phyloP scores from a whole-genome alignment of 345 rosid species.

The Anastatica hierochuntica region DNA sequence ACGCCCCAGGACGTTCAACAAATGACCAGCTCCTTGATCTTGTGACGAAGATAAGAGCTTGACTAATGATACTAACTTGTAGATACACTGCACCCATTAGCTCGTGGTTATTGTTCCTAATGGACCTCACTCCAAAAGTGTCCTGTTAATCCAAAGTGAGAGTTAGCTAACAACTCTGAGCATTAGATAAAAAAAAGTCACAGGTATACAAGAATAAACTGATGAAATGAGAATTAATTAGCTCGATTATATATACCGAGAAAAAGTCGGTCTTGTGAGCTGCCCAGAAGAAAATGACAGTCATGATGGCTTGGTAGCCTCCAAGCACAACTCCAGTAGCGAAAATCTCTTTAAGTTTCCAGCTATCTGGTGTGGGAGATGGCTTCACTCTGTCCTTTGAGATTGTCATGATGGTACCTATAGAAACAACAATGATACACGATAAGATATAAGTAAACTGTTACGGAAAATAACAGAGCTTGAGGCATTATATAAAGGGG shows the following conservation, averaged over 20 bases:
- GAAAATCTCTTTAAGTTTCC: conserved; percentile 81
- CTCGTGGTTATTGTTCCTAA: conserved; percentile 34
- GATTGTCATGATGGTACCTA: conserved; percentile 95
- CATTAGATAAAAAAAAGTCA: background rate
- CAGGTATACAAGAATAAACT: background rate
- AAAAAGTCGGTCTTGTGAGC: conserved; percentile 60
- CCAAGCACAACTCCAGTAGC: conserved; percentile 85
- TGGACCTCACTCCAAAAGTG: conserved; percentile 47
- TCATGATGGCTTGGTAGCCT: conserved; percentile 76
- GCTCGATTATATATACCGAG: conserved; percentile 30
- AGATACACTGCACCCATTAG: conserved; percentile 77
- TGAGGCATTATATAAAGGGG: background rate
- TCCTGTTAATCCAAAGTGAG: conserved; percentile 36
- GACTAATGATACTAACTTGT: conserved; percentile 96
- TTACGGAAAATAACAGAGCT: background rate
- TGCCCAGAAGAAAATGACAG: conserved; percentile 80
- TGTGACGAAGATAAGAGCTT: conserved; percentile 83
- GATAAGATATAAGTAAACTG: background rate
- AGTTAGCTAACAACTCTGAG: background rate
- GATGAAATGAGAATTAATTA: background rate
- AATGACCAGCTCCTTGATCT: conserved; percentile 91
- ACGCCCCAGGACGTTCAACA: conserved; percentile 72
- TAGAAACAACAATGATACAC: background rate
- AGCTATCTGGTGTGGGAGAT: conserved; percentile 89
- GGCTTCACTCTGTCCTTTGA: conserved; percentile 95